phyloP scores from a whole-genome alignment of 176 grass and related monocot genomes.

The Zoysia japonica region DNA sequence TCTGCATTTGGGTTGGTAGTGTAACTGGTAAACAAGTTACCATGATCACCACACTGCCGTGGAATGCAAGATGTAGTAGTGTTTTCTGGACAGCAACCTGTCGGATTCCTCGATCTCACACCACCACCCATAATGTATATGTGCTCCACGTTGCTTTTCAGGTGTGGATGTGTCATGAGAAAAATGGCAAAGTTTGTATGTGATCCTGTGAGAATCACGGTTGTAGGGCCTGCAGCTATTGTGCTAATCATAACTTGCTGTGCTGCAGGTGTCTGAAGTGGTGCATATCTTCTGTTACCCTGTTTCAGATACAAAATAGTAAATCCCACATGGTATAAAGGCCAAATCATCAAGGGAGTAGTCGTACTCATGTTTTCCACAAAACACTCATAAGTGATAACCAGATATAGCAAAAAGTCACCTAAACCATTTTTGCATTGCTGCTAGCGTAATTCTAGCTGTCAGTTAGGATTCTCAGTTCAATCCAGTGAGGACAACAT shows the following conservation, averaged over 20 bases:
- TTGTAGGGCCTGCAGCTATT: slow-evolving; percentile 68
- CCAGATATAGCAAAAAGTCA: slow-evolving; percentile 11
- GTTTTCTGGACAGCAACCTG: slow-evolving; percentile 68
- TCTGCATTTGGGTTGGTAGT: slow-evolving; percentile 72
- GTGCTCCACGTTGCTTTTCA: slow-evolving; percentile 80
- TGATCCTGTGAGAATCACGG: slow-evolving; percentile 60
- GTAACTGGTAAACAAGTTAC: slow-evolving; percentile 79
- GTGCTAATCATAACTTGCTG: slow-evolving; percentile 72
- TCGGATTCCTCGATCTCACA: slow-evolving; percentile 73
- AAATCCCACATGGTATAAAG: slow-evolving; percentile 6
- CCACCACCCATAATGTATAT: slow-evolving; percentile 96
- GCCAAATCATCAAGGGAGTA: slow-evolving; percentile 12
- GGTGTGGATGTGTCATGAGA: slow-evolving; percentile 68
- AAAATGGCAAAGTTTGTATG: slow-evolving; percentile 81
- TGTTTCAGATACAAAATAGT: slow-evolving; percentile 37
- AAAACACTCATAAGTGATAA: slow-evolving; percentile 1
- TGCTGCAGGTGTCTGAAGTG: slow-evolving; percentile 60
- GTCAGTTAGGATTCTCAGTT: background rate
- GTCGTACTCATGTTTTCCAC: background rate
- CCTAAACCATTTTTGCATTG: background rate
- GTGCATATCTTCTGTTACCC: slow-evolving; percentile 73
- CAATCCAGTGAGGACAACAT: slow-evolving; percentile 12
- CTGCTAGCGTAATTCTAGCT: background rate
- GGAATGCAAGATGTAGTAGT: slow-evolving; percentile 48
- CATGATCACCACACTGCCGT: slow-evolving; percentile 69